Evolutionary conservation across 768 basidiomycete species (phyloP), one percentile per base, ranked within the genome.

Genomic region (Clathrus columnatus): DNA sequence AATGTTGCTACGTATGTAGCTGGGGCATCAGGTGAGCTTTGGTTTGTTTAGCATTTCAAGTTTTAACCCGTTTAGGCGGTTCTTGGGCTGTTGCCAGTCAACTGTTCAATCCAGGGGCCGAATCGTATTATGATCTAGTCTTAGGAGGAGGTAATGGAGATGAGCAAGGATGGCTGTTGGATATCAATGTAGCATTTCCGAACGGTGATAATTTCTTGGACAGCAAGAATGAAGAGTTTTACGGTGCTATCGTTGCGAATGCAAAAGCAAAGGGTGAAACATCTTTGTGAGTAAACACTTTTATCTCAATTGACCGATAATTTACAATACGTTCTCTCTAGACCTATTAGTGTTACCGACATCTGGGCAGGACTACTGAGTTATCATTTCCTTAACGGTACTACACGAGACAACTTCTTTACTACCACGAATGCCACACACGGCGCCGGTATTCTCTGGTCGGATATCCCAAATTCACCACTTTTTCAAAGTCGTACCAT

Each of bases 371-470:
- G 84, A 1, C 77, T 82, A 64, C 74, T 89, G 29, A 76, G 83
- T 1, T 84, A 84, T 59, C 87, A 90, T 65, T 88, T 88, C 61
- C 69, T 85, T 56, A 86, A 82, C 62, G 78, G 80, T 50, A 88
- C 85, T 0, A 72, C 74, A 5, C 69, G 75, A 16, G 56, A 52
- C 11, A 82, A 85, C 62, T 82, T 86, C 61, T 84, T 53, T 66
- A 77, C 81, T 48, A 7, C 28, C 45, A 6, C 27, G 27, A 65
- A 74, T 43, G 70, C 78, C 1, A 70, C 73, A 7, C 85, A 88
- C 58, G 85, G 84, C 18, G 82, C 84, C 18, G 85, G 85, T 5
- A 77, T 84, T 54, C 73, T 84, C 10, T 83, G 83, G 79, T 85
- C 83, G 2, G 63, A 79, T 17, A 75, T 86, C 30, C 73, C 77